Conservation (phyloP, 2,329 filamentous ascomycete genomes). For the Alternaria angustiovoidea region DNA sequence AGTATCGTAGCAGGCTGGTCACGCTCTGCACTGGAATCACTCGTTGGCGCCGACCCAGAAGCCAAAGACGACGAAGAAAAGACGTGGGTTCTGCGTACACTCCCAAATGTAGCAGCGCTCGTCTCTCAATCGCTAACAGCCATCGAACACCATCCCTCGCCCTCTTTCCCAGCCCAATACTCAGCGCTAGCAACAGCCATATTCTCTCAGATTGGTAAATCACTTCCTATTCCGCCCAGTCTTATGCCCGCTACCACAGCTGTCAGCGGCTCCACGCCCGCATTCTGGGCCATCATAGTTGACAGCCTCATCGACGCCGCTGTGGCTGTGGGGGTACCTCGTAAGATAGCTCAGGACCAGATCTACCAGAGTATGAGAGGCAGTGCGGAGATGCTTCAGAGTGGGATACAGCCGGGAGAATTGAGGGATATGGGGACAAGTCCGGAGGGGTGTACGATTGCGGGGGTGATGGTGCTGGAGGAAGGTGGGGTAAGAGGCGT, state of each 20-base stretch:
- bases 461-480: constrained; percentile 45
- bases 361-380: constrained; percentile 46
- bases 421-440: constrained; percentile 43
- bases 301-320: constrained; percentile 45
- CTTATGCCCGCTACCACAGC: constrained; percentile 43
- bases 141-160: constrained; percentile 34
- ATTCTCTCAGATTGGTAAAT: constrained; percentile 36
- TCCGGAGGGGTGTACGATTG: constrained; percentile 46
- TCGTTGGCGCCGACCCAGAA: background rate
- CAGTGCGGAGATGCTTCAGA: constrained; percentile 40
- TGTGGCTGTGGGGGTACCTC: constrained; percentile 39
- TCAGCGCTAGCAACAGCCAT: constrained; percentile 30
- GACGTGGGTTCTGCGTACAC: constrained; percentile 52
- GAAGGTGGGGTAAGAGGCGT: constrained; percentile 39
- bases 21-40: background rate
- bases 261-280: constrained; percentile 41
- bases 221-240: constrained; percentile 27
- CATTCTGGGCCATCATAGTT: constrained; percentile 43
- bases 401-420: constrained; percentile 37
- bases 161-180: constrained; percentile 22
- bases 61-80: constrained; percentile 23
- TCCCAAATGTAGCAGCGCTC: constrained; percentile 57
- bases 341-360: constrained; percentile 35
- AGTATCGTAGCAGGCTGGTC: constrained; percentile 6
- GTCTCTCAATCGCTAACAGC: constrained; percentile 55